Evolutionary conservation across 1,139 yeast genomes (phyloP), one percentile per base, ranked within the genome.

Genomic region (Komagataea norvegica): DNA sequence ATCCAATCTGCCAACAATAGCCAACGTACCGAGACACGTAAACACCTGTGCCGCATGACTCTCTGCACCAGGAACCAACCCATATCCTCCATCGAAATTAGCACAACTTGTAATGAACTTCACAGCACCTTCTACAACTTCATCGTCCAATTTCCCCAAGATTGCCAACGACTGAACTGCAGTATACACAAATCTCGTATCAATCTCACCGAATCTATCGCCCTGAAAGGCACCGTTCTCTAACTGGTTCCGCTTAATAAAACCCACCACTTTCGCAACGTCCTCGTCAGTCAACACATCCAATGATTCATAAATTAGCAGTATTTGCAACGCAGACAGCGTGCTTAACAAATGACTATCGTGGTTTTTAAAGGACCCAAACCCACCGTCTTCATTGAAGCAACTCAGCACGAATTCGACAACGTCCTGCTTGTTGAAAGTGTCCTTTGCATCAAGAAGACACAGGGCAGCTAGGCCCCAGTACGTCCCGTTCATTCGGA

Each of bases 11-110:
- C 72, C 74, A 11, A 79, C 70, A 11, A 91, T 80, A 3, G 87
- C 82, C 34, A 93, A 65, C 0, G 94, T 72, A 1, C 84, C 98
- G 1, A 91, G 60, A 48, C 95, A 88, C 0, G 94, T 84, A 52
- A 87, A 88, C 1, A 83, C 87, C 62, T 87, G 96, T 0, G 96
- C 96, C 1, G 95, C 81, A 60, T 91, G 99, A 35, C 93, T 79
- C 57, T 91, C 99, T 0, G 95, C 89, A 0, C 96, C 96, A 0
- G 98, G 98, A 8, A 78, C 77, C 62, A 86, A 67, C 0, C 98
- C 98, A 65, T 85, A 91, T 0, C 95, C 96, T 4, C 98, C 99
- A 57, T 91, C 98, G 55, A 87, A 91, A 58, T 93, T 93, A 46
- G 74, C 80, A 59, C 98, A 93, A 30, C 57, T 55, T 43, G 73